Conservation (phyloP, 2,329 filamentous ascomycete species). For the Hirsutella thompsonii region DNA sequence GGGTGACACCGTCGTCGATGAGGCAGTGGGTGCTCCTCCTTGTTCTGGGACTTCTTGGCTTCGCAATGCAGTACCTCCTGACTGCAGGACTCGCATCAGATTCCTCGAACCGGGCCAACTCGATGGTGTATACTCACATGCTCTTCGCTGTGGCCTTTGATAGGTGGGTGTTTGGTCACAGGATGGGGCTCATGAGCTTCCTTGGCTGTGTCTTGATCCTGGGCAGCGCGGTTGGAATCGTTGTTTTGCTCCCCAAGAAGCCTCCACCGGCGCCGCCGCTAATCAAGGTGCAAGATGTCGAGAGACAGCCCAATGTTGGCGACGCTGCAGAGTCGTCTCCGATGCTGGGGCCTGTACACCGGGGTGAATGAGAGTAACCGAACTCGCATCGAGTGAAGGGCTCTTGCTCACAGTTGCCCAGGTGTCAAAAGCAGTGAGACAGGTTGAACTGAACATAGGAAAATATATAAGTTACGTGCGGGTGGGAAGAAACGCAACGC, state of each 20-base stretch:
- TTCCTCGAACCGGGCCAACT: slow-evolving; percentile 44
- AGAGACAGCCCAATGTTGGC: slow-evolving; percentile 16
- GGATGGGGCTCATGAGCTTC: slow-evolving; percentile 35
- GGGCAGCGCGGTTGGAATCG: slow-evolving; percentile 37
- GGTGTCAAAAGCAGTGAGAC: too few species aligned
- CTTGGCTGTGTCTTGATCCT: slow-evolving; percentile 39
- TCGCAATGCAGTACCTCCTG: slow-evolving; percentile 76
- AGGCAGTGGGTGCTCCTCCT: slow-evolving; percentile 55
- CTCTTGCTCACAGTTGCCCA: too few species aligned
- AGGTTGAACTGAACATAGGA: too few species aligned
- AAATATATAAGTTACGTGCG: too few species aligned
- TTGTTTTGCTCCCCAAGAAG: slow-evolving; percentile 29
- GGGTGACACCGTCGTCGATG: slow-evolving; percentile 25
- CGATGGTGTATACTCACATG: slow-evolving; percentile 47
- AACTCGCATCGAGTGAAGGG: not conserved
- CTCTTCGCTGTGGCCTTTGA: slow-evolving; percentile 41
- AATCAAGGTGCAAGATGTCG: slow-evolving; percentile 18
- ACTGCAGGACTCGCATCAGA: slow-evolving; percentile 65
- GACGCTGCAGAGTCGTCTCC: slow-evolving; percentile 23
- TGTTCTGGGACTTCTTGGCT: slow-evolving; percentile 60
- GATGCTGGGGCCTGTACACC: slow-evolving; percentile 22
- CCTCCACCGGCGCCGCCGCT: slow-evolving; percentile 15
- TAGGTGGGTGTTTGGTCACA: slow-evolving; percentile 36
- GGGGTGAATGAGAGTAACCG: not conserved
- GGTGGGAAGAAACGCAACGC: too few species aligned